Percentiles rank a stretch among this genome's conserved stretches.
These are phyloP conservation scores for Claviceps paspali DNA, from an alignment of 2,329 filamentous ascomycete species.

Conservation along the genomic window DNA sequence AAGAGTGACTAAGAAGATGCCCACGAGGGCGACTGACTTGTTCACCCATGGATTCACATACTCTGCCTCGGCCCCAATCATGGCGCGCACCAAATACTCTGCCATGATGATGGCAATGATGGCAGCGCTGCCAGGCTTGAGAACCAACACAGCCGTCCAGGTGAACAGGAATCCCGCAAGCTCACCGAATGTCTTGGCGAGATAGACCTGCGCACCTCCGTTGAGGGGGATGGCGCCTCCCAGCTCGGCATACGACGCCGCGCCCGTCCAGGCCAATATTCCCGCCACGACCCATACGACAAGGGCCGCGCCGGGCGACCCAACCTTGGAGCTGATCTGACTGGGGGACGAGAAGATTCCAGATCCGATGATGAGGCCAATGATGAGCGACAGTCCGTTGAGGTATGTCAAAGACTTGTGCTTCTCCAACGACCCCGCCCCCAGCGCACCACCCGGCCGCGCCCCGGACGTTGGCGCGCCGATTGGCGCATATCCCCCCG, in stretches of 20 bases:
- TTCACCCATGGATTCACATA: slow-evolving; percentile 75
- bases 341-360: slow-evolving; percentile 93
- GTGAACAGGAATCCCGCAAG: slow-evolving; percentile 86
- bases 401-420: slow-evolving; percentile 92
- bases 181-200: slow-evolving; percentile 94
- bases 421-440: slow-evolving; percentile 77
- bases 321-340: slow-evolving; percentile 81
- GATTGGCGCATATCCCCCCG: slow-evolving; percentile 66
- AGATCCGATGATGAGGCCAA: slow-evolving; percentile 88
- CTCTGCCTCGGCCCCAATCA: slow-evolving; percentile 73
- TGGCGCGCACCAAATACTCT: slow-evolving; percentile 83
- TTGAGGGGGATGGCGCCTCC: slow-evolving; percentile 93
- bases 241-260: slow-evolving; percentile 86
- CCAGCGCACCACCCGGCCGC: slow-evolving; percentile 32
- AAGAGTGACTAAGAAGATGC: slow-evolving; percentile 60
- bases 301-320: slow-evolving; percentile 77
- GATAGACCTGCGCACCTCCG: slow-evolving; percentile 83
- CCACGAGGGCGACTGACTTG: slow-evolving; percentile 70
- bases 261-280: slow-evolving; percentile 90
- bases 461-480: slow-evolving; percentile 53
- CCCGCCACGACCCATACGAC: slow-evolving; percentile 88
- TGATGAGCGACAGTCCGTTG: slow-evolving; percentile 80
- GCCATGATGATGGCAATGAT: slow-evolving; percentile 98
- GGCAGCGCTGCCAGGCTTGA: slow-evolving; percentile 85
- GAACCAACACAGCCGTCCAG: slow-evolving; percentile 85